Evolutionary conservation across 2,329 filamentous ascomycete species (phyloP).

Genomic region (Aspergillus terreus): DNA sequence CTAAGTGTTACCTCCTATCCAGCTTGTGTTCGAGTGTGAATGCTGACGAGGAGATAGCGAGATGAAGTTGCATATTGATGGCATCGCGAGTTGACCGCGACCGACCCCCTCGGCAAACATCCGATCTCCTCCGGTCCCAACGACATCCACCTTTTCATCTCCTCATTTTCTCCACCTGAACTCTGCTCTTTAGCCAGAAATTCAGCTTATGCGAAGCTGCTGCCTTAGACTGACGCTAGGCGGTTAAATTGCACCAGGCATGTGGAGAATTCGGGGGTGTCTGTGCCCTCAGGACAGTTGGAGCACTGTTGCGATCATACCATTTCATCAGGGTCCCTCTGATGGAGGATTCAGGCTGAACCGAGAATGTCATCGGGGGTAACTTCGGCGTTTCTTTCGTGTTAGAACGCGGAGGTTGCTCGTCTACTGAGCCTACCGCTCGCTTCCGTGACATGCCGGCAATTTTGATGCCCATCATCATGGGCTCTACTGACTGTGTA

Average conservation of each 20-base stretch:
- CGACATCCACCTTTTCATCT: neutral
- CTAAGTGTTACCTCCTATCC: neutral
- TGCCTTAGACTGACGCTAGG: neutral
- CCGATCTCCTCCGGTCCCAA: neutral
- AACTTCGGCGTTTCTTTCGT: neutral
- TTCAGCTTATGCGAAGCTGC: neutral
- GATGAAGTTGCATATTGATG: too few species aligned
- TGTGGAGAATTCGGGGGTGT: neutral
- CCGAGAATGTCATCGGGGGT: neutral
- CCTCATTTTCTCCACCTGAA: neutral
- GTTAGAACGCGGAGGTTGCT: too few species aligned
- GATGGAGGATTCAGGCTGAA: conserved; percentile 1
- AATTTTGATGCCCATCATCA: too few species aligned
- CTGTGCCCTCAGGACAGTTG: neutral
- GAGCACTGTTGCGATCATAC: neutral
- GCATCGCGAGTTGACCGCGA: too few species aligned
- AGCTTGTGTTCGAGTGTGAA: neutral
- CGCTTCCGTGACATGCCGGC: too few species aligned
- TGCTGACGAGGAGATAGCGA: neutral
- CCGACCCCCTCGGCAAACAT: neutral
- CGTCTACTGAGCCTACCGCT: neutral
- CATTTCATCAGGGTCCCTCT: neutral
- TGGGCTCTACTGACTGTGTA: too few species aligned
- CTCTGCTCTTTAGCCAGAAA: neutral
- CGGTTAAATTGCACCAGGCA: neutral